A percentile compares a stretch with the other conserved stretches of the same genome.
Evolutionary conservation across 257 asterid species (phyloP).

Genomic region (Ehretia macrophylla): DNA sequence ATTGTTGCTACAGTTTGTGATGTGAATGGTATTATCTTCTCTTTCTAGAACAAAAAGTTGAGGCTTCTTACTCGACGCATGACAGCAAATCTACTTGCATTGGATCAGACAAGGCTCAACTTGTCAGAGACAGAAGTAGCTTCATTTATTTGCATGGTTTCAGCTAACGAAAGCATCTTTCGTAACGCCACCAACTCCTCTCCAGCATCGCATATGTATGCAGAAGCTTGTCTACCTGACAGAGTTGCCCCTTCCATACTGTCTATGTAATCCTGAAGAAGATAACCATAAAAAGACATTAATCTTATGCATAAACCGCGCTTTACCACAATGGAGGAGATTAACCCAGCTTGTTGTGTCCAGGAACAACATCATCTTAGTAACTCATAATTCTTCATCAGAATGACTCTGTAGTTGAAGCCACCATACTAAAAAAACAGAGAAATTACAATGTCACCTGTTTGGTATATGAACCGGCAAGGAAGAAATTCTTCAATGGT

Average conservation of each 20-base stretch:
- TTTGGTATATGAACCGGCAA: conserved; percentile 96
- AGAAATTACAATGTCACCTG: conserved; percentile 46
- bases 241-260: conserved; percentile 99
- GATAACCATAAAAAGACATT: neutral
- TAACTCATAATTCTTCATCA: no score
- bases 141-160: conserved; percentile 17
- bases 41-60: neutral
- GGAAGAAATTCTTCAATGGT: conserved; percentile 87
- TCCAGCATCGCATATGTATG: conserved; percentile 77
- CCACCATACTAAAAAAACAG: neutral
- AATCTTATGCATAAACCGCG: no score
- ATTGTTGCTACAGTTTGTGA: no score
- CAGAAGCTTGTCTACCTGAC: conserved; percentile 93
- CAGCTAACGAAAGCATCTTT: conserved; percentile 33
- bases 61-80: neutral
- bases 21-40: no score
- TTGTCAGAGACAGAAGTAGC: conserved; percentile 34
- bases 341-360: no score
- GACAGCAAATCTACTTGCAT: neutral
- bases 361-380: no score
- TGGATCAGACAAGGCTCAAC: conserved; percentile 50
- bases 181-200: conserved; percentile 64
- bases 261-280: conserved; percentile 84
- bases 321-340: neutral
- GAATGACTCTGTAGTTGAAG: neutral